Base-by-base conservation (phyloP, 192 early-diverging fungal genomes). In the Podila horticola region DNA sequence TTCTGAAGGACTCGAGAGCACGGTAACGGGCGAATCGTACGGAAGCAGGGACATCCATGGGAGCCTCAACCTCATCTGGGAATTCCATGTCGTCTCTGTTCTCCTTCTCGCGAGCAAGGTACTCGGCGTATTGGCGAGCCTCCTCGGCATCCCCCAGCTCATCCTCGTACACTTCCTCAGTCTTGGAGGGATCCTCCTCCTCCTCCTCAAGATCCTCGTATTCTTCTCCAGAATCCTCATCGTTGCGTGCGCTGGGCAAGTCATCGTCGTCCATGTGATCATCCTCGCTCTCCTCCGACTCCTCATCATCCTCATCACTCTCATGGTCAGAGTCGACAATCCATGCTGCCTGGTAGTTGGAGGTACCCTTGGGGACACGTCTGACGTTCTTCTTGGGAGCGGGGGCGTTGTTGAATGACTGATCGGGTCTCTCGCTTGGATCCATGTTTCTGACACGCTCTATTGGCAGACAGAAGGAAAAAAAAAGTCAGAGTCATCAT, bases 31-130 rank as follows among this genome's bases (percentile, higher is more conserved):
- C 90, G 85, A 99, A 99, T 71, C 98, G 90, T 50, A 90, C 83
- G 38, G 94, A 88, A 12, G 98, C 96, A 3, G 94, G 75, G 26
- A 92, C 77, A 70, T 97, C 92, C 72, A 91, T 87, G 0, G 98
- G 98, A 30, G 98, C 98, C 66, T 99, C 96, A 28, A 98, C 91
- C 83, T 99, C 98, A 81, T 99, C 98, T 9, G 98, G 98, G 85
- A 98, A 98, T 73, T 96, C 89, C 60, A 87, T 69, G 74, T 99
- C 93, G 48, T 95, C 92, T 58, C 88, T 83, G 73, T 88, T 91
- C 64, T 88, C 85, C 59, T 89, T 82, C 66, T 91, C 82, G 66
- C 94, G 92, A 41, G 86, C 85, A 31, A 95, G 75, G 71, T 91
- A 93, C 49, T 91, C 91, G 62, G 77, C 77, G 22, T 81, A 81